Base-by-base conservation (phyloP, 192 early-diverging fungal genomes). In the Mortierella hygrophila region DNA sequence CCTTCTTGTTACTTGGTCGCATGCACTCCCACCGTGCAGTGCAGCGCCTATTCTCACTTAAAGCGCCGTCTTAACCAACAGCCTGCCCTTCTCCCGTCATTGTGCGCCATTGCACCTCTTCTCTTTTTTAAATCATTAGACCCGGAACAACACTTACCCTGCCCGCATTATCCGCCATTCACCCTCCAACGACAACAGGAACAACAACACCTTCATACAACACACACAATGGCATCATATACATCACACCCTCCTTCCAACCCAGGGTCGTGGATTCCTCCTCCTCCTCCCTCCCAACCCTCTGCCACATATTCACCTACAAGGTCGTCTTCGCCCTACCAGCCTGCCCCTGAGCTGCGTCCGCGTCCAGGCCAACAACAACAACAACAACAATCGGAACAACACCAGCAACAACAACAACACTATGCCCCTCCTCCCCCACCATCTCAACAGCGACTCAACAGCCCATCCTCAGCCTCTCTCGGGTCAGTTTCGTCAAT, bases 391-490 rank as follows among this genome's bases (percentile, higher is more conserved):
- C 75, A 72, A n/a, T 46, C 68, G 38, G 65, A 76, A 32, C 75
- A 60, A 44, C 57, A 80, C 5, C 78, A 79, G 60, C 77, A 72
- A 26, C 76, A 76, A 5, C 75, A 60, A 29, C 60, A 44, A 68
- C 73, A 75, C 2, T 41, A 37, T 47, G 60, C 75, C n/a, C 76
- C 47, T 38, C 79, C 40, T 49, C 57, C 72, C 23, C 72, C 47
- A 37, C 72, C 76, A 4, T 26, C 65, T 3, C 13, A 42, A 46
- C 77, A 76, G 23, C 41, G 35, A n/a, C 72, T 75, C 6, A 81
- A 72, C 71, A 40, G 18, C 46, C 74, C 82, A 23, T 65, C 60
- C 29, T 57, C 74, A 20, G 75, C 82, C 13, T 85, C 82, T 18
- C 38, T 65, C 11, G 68, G 68, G 18, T 79, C 82, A 7, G 37